Evolutionary conservation across 148 eudicot species (phyloP).

Genomic region (Pharnaceum exiguum): DNA sequence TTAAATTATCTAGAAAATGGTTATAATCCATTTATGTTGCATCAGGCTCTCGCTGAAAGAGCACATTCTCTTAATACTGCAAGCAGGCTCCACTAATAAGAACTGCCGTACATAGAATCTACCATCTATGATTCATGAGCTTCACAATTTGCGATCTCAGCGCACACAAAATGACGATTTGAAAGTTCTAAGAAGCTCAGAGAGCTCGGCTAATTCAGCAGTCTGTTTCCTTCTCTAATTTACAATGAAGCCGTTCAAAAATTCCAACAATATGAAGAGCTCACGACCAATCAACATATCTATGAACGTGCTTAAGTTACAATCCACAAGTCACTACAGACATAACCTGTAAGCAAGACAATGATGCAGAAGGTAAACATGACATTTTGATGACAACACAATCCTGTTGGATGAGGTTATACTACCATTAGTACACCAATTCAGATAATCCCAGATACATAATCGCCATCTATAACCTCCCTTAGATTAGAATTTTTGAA

Average conservation of each 20-base stretch:
- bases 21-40: too few relatives aligned
- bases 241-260: slow-evolving; percentile 25
- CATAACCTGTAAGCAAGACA: slow-evolving; percentile 10
- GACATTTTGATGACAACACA: not conserved
- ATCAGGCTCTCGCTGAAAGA: not conserved
- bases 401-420: too few relatives aligned
- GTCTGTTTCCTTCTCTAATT: slow-evolving; percentile 13
- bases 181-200: slow-evolving; percentile 5
- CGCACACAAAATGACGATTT: slow-evolving; percentile 8
- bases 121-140: slow-evolving; percentile 5
- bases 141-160: slow-evolving; percentile 7
- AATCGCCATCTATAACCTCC: too few relatives aligned
- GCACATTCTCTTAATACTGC: slow-evolving; percentile 1
- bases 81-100: slow-evolving; percentile 5
- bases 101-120: slow-evolving; percentile 6
- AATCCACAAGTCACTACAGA: slow-evolving; percentile 9
- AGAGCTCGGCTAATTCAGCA: slow-evolving; percentile 21
- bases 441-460: too few relatives aligned
- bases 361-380: not conserved
- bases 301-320: slow-evolving; percentile 15
- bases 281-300: slow-evolving; percentile 12
- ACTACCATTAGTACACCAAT: too few relatives aligned
- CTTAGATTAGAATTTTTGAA: too few relatives aligned
- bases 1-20: too few relatives aligned
- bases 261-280: slow-evolving; percentile 13